Conservation (phyloP, 805 yeast species). For the Wickerhamomyces chaumierensis region DNA sequence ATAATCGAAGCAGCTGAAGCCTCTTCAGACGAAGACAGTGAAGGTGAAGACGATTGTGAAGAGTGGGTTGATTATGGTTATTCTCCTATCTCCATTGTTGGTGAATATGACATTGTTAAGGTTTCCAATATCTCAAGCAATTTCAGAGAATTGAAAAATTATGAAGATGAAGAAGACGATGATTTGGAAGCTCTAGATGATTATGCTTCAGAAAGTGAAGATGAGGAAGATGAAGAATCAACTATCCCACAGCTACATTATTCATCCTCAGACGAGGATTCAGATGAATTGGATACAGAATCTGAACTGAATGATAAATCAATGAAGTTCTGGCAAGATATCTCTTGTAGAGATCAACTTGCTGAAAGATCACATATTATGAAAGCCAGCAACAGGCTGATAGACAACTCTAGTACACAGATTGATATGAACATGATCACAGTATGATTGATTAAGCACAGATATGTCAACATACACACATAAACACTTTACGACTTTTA, state of each 20-base stretch:
- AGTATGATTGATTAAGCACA: no score
- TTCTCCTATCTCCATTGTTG: constrained; percentile 1
- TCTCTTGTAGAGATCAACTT: neutral
- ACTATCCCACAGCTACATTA: constrained; percentile 9
- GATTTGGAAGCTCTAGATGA: constrained; percentile 12
- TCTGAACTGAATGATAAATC: constrained; percentile 8
- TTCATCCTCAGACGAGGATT: constrained; percentile 10
- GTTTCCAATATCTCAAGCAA: neutral
- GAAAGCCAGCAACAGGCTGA: neutral
- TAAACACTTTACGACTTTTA: no score
- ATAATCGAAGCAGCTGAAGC: constrained; percentile 4
- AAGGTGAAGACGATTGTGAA: neutral
- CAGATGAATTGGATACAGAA: constrained; percentile 3
- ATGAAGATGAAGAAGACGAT: constrained; percentile 12
- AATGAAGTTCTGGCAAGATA: constrained; percentile 1
- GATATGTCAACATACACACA: no score
- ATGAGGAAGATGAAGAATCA: constrained; percentile 5
- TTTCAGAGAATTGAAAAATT: constrained; percentile 16
- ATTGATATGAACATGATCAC: no score
- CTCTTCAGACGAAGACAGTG: constrained; percentile 1
- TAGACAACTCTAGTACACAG: no score
- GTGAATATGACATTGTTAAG: constrained; percentile 3
- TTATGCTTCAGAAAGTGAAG: constrained; percentile 3
- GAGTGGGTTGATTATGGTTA: constrained; percentile 6
- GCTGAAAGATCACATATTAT: neutral